These are phyloP conservation scores for Heracleum sosnowskyi DNA, from an alignment of 129 eudicot genomes.

Conservation along the genomic window DNA sequence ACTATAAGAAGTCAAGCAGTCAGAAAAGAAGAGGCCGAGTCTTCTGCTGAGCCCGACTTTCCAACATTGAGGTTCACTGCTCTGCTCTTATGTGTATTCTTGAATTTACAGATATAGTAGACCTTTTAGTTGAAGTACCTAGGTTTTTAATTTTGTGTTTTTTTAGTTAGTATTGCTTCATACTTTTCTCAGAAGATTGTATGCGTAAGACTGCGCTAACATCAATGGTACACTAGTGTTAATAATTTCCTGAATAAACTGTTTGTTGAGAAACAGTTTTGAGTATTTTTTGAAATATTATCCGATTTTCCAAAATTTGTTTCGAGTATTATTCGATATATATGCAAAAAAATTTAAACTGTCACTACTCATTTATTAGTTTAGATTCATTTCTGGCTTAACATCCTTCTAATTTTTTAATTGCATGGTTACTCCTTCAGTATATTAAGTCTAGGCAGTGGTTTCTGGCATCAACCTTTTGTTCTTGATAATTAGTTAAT, in stretches of 20 bases:
- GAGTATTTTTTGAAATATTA: no score
- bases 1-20: constrained; percentile 42
- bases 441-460: not conserved
- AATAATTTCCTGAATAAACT: not conserved
- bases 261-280: not conserved
- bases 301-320: not conserved
- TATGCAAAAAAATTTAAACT: not conserved
- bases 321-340: not conserved
- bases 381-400: not conserved
- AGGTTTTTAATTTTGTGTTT: not conserved
- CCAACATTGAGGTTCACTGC: constrained; percentile 67
- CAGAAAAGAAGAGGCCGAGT: constrained; percentile 32
- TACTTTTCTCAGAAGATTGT: not conserved
- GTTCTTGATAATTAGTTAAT: not conserved
- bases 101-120: not conserved
- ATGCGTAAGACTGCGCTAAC: not conserved
- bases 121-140: not conserved
- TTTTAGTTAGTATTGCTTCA: not conserved
- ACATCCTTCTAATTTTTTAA: not conserved
- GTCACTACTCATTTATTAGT: not conserved
- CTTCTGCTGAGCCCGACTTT: constrained; percentile 78
- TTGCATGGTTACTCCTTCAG: not conserved
- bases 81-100: not conserved
- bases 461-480: not conserved
- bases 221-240: not conserved